Conservation (phyloP, 1,139 yeast genomes). For the Debaryomyces udenii region DNA sequence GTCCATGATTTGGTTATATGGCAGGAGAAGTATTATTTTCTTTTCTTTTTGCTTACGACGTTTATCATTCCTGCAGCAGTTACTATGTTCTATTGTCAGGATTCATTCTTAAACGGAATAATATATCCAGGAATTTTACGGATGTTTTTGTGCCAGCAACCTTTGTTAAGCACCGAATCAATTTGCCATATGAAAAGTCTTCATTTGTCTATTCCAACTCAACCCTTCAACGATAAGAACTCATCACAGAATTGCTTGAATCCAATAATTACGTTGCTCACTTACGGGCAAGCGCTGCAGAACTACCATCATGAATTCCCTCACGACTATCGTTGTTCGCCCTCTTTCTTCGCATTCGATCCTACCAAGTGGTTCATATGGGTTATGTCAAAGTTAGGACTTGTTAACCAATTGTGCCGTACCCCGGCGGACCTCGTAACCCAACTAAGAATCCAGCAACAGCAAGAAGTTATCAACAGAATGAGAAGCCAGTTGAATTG, state of each 20-base stretch:
- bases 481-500: slow-evolving; percentile 67
- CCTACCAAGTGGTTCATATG: slow-evolving; percentile 68
- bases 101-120: slow-evolving; percentile 57
- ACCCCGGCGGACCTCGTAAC: slow-evolving; percentile 52
- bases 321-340: slow-evolving; percentile 59
- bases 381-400: slow-evolving; percentile 40
- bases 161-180: slow-evolving; percentile 58
- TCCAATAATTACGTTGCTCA: slow-evolving; percentile 56
- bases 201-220: slow-evolving; percentile 48
- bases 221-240: slow-evolving; percentile 66
- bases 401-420: slow-evolving; percentile 42
- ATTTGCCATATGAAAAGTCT: slow-evolving; percentile 55
- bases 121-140: slow-evolving; percentile 65
- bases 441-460: slow-evolving; percentile 64
- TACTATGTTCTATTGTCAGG: slow-evolving; percentile 39
- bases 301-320: slow-evolving; percentile 79
- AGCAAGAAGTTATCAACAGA: slow-evolving; percentile 61
- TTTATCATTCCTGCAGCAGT: slow-evolving; percentile 52
- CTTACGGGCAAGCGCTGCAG: slow-evolving; percentile 67
- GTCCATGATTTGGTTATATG: slow-evolving; percentile 47
- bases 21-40: slow-evolving; percentile 56
- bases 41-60: slow-evolving; percentile 48
- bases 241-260: slow-evolving; percentile 51
- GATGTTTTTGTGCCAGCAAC: slow-evolving; percentile 60
- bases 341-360: slow-evolving; percentile 57